Conservation (phyloP, 495 filamentous ascomycete species). For the Extremus antarcticus region DNA sequence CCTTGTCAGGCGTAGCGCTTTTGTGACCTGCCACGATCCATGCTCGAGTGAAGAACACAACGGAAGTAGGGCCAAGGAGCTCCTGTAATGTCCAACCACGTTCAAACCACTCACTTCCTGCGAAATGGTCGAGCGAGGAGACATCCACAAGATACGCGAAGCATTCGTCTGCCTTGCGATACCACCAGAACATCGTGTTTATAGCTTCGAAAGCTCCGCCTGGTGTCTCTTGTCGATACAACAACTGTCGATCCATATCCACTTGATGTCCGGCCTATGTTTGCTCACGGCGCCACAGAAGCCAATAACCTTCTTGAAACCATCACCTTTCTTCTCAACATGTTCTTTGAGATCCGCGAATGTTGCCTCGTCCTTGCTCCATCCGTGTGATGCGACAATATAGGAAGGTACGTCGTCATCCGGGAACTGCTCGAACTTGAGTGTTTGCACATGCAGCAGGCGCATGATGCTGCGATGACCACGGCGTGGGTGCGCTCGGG, state of each 20-base stretch:
- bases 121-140: neutral
- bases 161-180: neutral
- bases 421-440: neutral
- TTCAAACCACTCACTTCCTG: slow-evolving; percentile 5
- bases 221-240: neutral
- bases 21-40: neutral
- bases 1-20: neutral
- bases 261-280: neutral
- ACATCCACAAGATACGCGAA: slow-evolving; percentile 5
- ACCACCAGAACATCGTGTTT: slow-evolving; percentile 2
- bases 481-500: neutral
- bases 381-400: neutral
- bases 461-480: neutral
- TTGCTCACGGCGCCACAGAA: neutral
- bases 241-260: neutral
- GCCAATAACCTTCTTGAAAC: neutral
- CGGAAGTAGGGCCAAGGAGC: slow-evolving; percentile 7
- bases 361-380: neutral
- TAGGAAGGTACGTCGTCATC: neutral
- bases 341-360: neutral
- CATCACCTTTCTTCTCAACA: neutral
- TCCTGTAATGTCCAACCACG: slow-evolving; percentile 5
- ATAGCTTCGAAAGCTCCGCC: neutral
- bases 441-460: neutral
- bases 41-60: neutral